Conservation (phyloP, 495 filamentous ascomycete genomes). For the Neurospora hispaniola region DNA sequence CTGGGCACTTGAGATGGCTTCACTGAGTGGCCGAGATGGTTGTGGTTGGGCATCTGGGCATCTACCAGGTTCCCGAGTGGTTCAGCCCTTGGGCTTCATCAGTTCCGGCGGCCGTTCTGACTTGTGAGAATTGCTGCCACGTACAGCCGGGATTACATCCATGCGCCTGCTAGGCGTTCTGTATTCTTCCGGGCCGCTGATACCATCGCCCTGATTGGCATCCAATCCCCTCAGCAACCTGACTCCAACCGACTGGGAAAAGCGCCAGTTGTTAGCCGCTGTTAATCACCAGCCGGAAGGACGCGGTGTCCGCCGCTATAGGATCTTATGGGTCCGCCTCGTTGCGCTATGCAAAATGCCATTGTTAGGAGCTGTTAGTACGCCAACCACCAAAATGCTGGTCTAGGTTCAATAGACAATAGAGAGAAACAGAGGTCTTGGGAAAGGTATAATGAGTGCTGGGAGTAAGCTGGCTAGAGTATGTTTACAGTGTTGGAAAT, state of each 20-base stretch:
- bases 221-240: neutral
- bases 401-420: neutral
- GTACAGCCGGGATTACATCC: neutral
- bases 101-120: neutral
- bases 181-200: neutral
- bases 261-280: neutral
- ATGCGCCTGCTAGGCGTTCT: neutral
- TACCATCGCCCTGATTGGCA: neutral
- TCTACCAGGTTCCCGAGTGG: neutral
- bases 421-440: neutral
- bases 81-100: neutral
- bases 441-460: neutral
- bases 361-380: neutral
- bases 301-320: neutral
- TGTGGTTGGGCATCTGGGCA: conserved; percentile 21
- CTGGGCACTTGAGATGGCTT: neutral
- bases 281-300: neutral
- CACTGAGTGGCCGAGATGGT: neutral
- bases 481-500: neutral
- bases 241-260: neutral
- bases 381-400: neutral
- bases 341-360: neutral
- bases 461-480: too few species aligned
- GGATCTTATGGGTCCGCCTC: neutral
- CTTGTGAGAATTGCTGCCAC: neutral